Conservation (phyloP, 2,329 filamentous ascomycete genomes). For the Venturia oleaginea region DNA sequence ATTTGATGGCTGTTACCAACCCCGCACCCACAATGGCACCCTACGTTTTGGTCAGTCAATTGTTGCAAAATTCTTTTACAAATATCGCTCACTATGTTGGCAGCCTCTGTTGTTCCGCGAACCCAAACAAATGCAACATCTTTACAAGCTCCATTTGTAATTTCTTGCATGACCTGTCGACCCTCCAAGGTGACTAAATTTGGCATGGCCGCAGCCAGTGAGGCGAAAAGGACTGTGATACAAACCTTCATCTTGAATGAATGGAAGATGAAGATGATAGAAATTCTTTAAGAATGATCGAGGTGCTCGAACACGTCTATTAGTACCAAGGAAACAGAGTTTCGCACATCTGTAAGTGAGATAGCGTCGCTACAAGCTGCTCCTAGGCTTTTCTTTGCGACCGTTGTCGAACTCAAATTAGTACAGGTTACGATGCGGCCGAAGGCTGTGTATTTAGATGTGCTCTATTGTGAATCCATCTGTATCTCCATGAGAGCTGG, state of each 20-base stretch:
- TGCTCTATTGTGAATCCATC: too few species aligned
- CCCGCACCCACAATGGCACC: background rate
- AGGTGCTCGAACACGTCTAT: too few species aligned
- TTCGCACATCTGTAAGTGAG: too few species aligned
- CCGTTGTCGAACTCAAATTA: too few species aligned
- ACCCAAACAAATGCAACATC: background rate
- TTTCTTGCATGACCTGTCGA: background rate
- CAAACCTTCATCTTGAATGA: background rate
- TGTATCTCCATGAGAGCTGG: too few species aligned
- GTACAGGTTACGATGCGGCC: too few species aligned
- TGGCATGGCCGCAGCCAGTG: background rate
- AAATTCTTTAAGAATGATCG: too few species aligned
- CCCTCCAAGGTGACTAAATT: background rate
- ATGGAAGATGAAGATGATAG: background rate
- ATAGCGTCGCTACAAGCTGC: too few species aligned
- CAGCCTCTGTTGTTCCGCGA: background rate
- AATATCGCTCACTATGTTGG: background rate
- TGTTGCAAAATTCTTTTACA: background rate
- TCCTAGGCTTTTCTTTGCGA: too few species aligned
- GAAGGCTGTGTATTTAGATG: too few species aligned
- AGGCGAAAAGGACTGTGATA: background rate
- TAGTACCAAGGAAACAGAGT: too few species aligned
- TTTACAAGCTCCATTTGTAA: background rate
- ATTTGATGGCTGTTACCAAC: background rate
- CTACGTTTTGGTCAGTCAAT: background rate